These are phyloP conservation scores for Selaginella moellendorffii DNA, from an alignment of 75 land plant genomes.

Conservation along the genomic window DNA sequence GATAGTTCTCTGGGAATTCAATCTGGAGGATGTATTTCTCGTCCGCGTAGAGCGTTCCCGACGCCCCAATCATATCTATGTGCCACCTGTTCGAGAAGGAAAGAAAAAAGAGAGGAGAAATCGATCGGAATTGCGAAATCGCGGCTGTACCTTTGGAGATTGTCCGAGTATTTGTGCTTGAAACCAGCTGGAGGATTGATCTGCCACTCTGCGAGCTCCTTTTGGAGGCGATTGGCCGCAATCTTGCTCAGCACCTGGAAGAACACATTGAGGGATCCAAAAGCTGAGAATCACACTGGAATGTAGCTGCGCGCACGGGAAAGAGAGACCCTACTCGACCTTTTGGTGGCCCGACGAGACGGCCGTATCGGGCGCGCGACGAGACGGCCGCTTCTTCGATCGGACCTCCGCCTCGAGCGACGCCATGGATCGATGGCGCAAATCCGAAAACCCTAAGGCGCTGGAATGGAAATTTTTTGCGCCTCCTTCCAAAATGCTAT, in stretches of 20 bases:
- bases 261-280: background rate
- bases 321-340: background rate
- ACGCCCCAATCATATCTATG: constrained; percentile 17
- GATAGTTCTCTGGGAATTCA: constrained; percentile 25
- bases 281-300: background rate
- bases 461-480: background rate
- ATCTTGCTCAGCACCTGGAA: constrained; percentile 67
- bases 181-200: constrained; percentile 74
- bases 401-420: constrained; percentile 2
- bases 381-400: background rate
- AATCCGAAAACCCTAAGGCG: background rate
- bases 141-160: constrained; percentile 55
- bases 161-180: constrained; percentile 79
- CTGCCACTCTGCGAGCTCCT: constrained; percentile 85
- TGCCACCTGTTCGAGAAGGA: constrained; percentile 12
- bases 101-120: background rate
- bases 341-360: too few relatives aligned
- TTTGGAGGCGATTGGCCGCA: constrained; percentile 67
- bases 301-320: background rate
- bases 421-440: background rate
- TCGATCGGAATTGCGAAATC: background rate
- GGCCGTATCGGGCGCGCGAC: background rate
- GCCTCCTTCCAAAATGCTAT: too few relatives aligned
- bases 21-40: constrained; percentile 16
- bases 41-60: constrained; percentile 20